Evolutionary conservation across 306 rosid genomes (phyloP).

Genomic region (Vigna hirtella): DNA sequence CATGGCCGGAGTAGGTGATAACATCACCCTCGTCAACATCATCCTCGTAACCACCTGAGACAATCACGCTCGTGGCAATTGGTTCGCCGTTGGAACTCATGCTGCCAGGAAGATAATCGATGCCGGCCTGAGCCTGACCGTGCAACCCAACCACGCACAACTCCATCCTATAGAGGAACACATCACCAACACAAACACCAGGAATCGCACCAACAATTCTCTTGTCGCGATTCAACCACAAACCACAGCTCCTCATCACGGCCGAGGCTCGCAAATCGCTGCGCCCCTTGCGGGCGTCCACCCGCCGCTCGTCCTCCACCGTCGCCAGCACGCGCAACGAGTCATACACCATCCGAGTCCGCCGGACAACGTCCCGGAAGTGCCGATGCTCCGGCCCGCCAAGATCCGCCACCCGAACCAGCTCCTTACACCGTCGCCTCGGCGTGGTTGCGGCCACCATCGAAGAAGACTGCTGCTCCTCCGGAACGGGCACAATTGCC

Average conservation of each 20-base stretch:
- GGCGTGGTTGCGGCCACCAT: conserved; percentile 38
- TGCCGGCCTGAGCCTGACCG: conserved; percentile 93
- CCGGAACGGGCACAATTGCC: conserved; percentile 67
- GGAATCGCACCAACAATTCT: conserved; percentile 93
- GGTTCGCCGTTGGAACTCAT: conserved; percentile 93
- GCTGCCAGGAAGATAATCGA: conserved; percentile 81
- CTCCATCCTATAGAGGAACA: conserved; percentile 87
- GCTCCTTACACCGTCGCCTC: conserved; percentile 54
- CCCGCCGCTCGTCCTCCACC: conserved; percentile 59
- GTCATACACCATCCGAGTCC: conserved; percentile 79
- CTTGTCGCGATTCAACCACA: conserved; percentile 92
- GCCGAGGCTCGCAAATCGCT: conserved; percentile 75
- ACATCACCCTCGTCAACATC: conserved; percentile 86
- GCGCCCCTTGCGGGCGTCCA: conserved; percentile 48
- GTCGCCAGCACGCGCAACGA: conserved; percentile 64
- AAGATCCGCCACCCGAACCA: conserved; percentile 76
- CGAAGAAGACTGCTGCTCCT: conserved; percentile 27
- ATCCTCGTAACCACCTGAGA: conserved; percentile 94
- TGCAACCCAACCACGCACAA: conserved; percentile 88
- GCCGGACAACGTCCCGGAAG: conserved; percentile 66
- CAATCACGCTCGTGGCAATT: conserved; percentile 90
- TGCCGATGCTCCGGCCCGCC: conserved; percentile 61
- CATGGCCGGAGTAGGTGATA: conserved; percentile 90
- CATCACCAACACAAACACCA: conserved; percentile 82
- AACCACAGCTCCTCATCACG: conserved; percentile 62